Base-by-base conservation (phyloP, 2,329 filamentous ascomycete species). In the Grosmannia penicillata region DNA sequence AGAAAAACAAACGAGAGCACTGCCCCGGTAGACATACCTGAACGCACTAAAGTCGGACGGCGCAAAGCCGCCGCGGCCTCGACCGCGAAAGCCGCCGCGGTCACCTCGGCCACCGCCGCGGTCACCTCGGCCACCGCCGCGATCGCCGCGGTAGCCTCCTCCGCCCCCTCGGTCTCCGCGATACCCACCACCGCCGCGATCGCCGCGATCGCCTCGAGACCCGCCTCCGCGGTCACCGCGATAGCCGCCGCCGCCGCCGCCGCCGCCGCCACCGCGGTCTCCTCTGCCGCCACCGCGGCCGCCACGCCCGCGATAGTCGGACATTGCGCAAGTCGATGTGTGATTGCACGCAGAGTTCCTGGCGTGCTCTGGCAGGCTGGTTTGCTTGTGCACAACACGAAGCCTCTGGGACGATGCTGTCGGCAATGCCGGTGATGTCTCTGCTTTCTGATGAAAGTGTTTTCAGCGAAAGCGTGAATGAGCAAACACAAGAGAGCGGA, bases 1-100 rank as follows among this genome's bases (percentile, higher is more conserved):
- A 13, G 13, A 24, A 9, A 28, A n/a, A 10, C 6, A 13, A 14
- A 11, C 7, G 23, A 6, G 17, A 26, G 13, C 6, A 34, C 17
- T 11, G n/a, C 11, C 3, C n/a, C 9, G n/a, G n/a, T 11, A 21
- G 24, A 50, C 54, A 45, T 42, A 60, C 58, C 28, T 47, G 42
- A 54, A 60, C 2, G 57, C 48, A 3, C 30, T 28, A 23, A 26
- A 35, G 36, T 41, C 48, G 19, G 3, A 42, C 34, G 32, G 54
- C 48, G 30, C 49, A 6, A 37, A 41, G 29, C 52, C 53, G 18
- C 50, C 48, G 25, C 48, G 45, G 9, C 41, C 43, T 8, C 45
- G 45, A 27, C 46, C n/a, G n/a, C n/a, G n/a, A n/a, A n/a, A 24
- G 10, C n/a, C n/a, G 14, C 33, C 33, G 6, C 29, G 29, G 29